Percentiles rank a stretch among this genome's conserved stretches.
Evolutionary conservation across 441 rosid species (phyloP).

Genomic region (Corymbia calophylla): DNA sequence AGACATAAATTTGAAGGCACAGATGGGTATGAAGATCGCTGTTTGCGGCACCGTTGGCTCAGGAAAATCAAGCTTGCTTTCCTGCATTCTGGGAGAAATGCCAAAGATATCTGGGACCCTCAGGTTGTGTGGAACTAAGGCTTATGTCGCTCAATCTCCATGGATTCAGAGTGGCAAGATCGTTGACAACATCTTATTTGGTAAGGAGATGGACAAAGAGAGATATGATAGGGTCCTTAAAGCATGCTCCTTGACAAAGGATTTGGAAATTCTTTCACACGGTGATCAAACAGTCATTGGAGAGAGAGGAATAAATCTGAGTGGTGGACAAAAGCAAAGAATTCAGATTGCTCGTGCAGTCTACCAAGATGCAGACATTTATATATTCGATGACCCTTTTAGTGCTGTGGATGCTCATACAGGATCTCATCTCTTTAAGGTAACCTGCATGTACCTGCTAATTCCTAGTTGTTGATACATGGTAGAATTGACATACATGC

Average conservation of each 20-base stretch:
- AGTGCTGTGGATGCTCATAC: slow-evolving; percentile 47
- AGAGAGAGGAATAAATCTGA: slow-evolving; percentile 84
- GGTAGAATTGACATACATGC: neutral
- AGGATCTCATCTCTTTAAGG: slow-evolving; percentile 77
- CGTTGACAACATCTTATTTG: slow-evolving; percentile 73
- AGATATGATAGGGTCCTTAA: slow-evolving; percentile 58
- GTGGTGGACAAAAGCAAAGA: slow-evolving; percentile 95
- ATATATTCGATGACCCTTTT: slow-evolving; percentile 83
- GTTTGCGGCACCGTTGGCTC: slow-evolving; percentile 66
- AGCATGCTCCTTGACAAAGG: slow-evolving; percentile 63
- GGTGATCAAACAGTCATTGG: slow-evolving; percentile 85
- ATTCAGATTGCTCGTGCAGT: slow-evolving; percentile 84
- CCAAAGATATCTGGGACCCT: slow-evolving; percentile 44
- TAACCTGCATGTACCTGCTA: neutral
- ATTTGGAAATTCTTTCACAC: slow-evolving; percentile 63
- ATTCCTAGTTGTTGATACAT: neutral
- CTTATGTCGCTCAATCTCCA: slow-evolving; percentile 79
- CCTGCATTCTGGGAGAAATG: slow-evolving; percentile 50
- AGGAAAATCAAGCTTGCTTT: slow-evolving; percentile 53
- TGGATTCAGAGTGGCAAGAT: slow-evolving; percentile 91
- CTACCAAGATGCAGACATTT: slow-evolving; percentile 74
- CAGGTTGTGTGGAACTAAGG: slow-evolving; percentile 53
- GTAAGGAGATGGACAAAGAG: slow-evolving; percentile 61
- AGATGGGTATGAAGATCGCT: slow-evolving; percentile 48
- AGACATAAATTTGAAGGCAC: slow-evolving; percentile 31